Percentiles rank a stretch among this genome's conserved stretches.
Evolutionary conservation across 2,329 filamentous ascomycete species (phyloP).

Genomic region (Trematosphaeria pertusa): DNA sequence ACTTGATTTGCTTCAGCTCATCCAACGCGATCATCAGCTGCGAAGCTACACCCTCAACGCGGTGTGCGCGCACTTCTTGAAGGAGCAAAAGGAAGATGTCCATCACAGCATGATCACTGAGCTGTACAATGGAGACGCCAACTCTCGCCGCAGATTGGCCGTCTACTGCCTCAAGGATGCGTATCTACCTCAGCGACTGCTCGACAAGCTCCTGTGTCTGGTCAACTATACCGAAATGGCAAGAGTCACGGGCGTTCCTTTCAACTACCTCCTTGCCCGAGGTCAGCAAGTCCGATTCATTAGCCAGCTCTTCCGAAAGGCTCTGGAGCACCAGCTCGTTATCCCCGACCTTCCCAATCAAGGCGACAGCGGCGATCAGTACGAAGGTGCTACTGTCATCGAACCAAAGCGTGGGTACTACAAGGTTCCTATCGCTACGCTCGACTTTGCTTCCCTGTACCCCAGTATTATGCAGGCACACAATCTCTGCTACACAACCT

Average conservation of each 20-base stretch:
- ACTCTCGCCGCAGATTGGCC: conserved; percentile 87
- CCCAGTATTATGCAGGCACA: conserved; percentile 99
- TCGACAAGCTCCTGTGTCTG: conserved; percentile 98
- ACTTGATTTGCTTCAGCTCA: conserved; percentile 89
- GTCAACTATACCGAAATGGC: conserved; percentile 99
- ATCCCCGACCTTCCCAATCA: conserved; percentile 84
- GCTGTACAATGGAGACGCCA: conserved; percentile 92
- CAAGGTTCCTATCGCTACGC: conserved; percentile 90
- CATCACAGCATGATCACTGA: conserved; percentile 99
- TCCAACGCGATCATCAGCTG: conserved; percentile 93
- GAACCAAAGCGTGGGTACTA: conserved; percentile 94
- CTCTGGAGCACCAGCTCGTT: conserved; percentile 88
- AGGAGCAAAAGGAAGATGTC: conserved; percentile 98
- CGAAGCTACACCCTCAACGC: conserved; percentile 98
- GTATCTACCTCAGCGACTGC: conserved; percentile 88
- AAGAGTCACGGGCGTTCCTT: conserved; percentile 96
- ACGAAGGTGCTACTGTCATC: conserved; percentile 97
- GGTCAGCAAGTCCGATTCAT: conserved; percentile 98
- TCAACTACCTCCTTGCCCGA: conserved; percentile 89
- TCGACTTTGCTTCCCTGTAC: conserved; percentile 98
- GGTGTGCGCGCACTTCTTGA: conserved; percentile 91
- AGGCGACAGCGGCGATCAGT: conserved; percentile 77
- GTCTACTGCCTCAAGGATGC: conserved; percentile 98
- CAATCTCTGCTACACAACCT: conserved; percentile 96
- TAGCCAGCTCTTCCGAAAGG: conserved; percentile 95